A percentile compares a stretch with the other conserved stretches of the same genome.
Conservation (phyloP, 345 rosid species). For the Sisymbrium irio region DNA sequence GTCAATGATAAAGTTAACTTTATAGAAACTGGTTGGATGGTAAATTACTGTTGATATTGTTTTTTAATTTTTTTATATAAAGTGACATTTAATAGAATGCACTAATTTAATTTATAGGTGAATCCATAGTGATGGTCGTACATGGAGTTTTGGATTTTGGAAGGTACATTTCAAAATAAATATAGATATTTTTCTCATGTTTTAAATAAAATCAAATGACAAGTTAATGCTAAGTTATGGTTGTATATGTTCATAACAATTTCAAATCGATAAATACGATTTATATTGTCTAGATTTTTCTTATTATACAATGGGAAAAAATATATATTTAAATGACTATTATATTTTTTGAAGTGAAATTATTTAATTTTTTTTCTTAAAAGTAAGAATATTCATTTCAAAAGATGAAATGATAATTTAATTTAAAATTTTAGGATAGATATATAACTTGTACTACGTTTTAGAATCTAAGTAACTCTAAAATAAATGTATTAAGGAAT, state of each 20-base stretch:
- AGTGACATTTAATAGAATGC: not conserved
- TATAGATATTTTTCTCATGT: not conserved
- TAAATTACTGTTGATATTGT: not conserved
- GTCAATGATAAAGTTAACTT: not conserved
- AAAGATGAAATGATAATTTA: not conserved
- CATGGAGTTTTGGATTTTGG: slow-evolving; percentile 22
- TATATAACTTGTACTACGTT: too few species aligned
- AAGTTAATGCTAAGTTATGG: not conserved
- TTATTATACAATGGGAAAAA: not conserved
- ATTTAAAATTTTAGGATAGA: not conserved
- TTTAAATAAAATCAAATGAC: not conserved
- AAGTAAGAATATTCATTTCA: not conserved
- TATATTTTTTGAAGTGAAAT: not conserved
- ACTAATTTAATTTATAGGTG: not conserved
- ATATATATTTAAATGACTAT: not conserved
- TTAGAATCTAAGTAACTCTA: not conserved
- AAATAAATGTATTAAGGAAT: not conserved
- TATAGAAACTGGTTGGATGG: slow-evolving; percentile 19
- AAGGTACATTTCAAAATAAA: not conserved
- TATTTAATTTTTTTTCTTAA: not conserved
- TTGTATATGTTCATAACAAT: not conserved
- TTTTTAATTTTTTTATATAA: not conserved
- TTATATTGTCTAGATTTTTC: not conserved
- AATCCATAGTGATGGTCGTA: slow-evolving; percentile 16
- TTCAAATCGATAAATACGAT: not conserved